These are phyloP conservation scores for Protostelium mycophagum DNA, from an alignment of 78 protist species.

Conservation along the genomic window DNA sequence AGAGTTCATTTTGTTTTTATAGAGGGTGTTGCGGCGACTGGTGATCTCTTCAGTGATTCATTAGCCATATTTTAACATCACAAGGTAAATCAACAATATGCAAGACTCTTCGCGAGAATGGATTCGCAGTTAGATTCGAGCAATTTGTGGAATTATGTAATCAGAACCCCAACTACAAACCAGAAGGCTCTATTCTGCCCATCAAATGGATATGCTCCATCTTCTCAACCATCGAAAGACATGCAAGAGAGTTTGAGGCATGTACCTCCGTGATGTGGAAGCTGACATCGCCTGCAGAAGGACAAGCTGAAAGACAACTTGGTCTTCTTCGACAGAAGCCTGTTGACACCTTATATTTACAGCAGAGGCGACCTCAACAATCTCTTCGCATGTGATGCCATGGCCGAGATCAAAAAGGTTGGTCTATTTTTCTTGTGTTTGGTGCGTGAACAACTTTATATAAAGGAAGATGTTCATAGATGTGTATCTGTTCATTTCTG, in stretches of 20 bases:
- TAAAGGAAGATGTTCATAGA: too few relatives aligned
- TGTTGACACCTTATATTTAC: neutral
- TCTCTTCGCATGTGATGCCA: neutral
- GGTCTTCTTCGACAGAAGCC: neutral
- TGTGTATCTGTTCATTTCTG: too few relatives aligned
- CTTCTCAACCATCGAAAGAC: neutral
- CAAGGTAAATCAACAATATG: neutral
- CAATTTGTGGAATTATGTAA: neutral
- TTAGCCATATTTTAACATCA: neutral
- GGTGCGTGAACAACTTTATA: too few relatives aligned
- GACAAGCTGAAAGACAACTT: neutral
- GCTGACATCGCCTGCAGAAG: neutral
- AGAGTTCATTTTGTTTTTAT: neutral
- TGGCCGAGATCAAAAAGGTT: neutral
- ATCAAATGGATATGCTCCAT: neutral
- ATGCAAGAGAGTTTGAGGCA: neutral
- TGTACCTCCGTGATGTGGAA: neutral
- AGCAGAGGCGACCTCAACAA: neutral
- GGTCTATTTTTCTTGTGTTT: too few relatives aligned
- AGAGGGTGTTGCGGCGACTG: neutral
- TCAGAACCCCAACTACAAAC: neutral
- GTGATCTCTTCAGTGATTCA: neutral
- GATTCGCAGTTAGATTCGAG: neutral
- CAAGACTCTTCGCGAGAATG: neutral
- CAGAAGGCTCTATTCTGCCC: neutral